Evolutionary conservation across 148 eudicot genomes (phyloP), one percentile per base, ranked within the genome.

Genomic region (Rhododendron griersonianum): DNA sequence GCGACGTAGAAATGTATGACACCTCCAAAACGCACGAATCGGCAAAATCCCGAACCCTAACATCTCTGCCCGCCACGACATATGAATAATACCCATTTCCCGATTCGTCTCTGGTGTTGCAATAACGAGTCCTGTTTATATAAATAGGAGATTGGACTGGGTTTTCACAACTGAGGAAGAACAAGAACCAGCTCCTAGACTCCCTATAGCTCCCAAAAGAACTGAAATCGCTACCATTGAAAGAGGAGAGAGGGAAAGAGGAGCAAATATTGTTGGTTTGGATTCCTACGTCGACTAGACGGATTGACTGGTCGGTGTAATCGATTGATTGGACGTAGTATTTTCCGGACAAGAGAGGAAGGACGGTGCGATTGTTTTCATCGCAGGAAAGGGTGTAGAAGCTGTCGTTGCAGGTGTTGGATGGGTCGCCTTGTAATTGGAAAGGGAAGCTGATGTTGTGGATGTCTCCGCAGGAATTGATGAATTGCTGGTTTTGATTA

Each of bases 311-410:
- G 44, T 67, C 41, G 21, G 47, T 7, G 74, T 88, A 88, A 50
- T 45, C 18, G 76, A 88, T 88, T 1, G 82, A 51, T 28, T 82
- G 57, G 2, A 88, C 87, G 69, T 53, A 19, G 86, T 55, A 88
- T 50, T 86, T 82, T 80, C 50, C 74, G 1, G 50, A 37, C 0
- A 1, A 14, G 23, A 82, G 23, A 10, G 18, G 1, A 6, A 82
- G 73, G 33, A 59, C 21, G 0, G 86, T 75, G 86, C 67, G 65
- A 84, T 84, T 84, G 80, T 75, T 75, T n/a, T 84, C 51, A 39
- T 21, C 25, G n/a, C 86, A 84, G 30, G 47, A 16, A 16, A 84
- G 65, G 4, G 25, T 19, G 65, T 30, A 21, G 65, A 16, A 5
- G 9, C 7, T 0, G n/a, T 74, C 86, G 9, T 80, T 80, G 18